Evolutionary conservation across 148 eudicot species (phyloP).

Genomic region (Vaccinium corymbosum): DNA sequence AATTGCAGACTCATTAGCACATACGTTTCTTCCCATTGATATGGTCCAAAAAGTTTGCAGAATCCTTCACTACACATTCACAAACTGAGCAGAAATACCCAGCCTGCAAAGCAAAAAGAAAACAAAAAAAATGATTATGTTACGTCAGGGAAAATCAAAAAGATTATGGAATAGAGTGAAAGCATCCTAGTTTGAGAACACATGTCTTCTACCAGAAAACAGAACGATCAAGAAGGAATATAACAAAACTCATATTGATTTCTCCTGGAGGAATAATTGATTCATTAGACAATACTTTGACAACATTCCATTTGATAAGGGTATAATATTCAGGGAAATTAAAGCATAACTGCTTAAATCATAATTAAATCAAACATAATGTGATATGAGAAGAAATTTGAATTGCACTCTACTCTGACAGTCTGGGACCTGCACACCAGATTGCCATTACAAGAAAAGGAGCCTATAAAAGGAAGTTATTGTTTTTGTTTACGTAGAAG

Average conservation of each 20-base stretch:
- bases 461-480: background rate
- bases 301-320: background rate
- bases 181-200: background rate
- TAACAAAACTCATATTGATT: background rate
- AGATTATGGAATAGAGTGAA: slow-evolving; percentile 6
- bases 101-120: slow-evolving; percentile 58
- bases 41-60: slow-evolving; percentile 96
- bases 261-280: background rate
- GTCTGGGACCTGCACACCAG: background rate
- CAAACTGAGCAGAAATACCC: slow-evolving; percentile 97
- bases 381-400: background rate
- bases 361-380: background rate
- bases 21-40: slow-evolving; percentile 99
- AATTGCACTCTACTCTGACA: background rate
- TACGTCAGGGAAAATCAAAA: slow-evolving; percentile 3
- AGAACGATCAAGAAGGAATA: background rate
- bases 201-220: background rate
- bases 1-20: slow-evolving; percentile 20
- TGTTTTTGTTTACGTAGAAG: background rate
- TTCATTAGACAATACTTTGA: background rate
- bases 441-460: background rate
- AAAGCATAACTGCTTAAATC: background rate
- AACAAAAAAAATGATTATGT: slow-evolving; percentile 3
- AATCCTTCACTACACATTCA: slow-evolving; percentile 98
- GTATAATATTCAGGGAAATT: background rate